Evolutionary conservation across 2,329 filamentous ascomycete species (phyloP), one percentile per base, ranked within the genome.

Genomic region (Xylaria sp.): DNA sequence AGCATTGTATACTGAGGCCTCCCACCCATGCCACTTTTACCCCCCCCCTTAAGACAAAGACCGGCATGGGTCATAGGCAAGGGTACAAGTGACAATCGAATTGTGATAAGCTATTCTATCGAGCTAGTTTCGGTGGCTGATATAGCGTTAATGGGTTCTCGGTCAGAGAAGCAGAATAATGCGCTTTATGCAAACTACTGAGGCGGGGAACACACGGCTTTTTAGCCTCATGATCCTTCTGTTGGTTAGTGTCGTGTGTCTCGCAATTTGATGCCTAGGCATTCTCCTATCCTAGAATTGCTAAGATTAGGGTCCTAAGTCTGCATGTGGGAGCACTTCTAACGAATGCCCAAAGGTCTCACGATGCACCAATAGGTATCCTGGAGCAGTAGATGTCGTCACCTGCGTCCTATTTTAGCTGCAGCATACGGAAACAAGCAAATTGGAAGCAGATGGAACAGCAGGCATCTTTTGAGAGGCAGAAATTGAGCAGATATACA

Each of bases 41-140:
- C 42, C 39, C 17, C 39, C 39, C 42, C 7, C 17, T n/a, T n/a
- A n/a, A 19, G 42, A 47, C 19, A 17, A 21, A 47, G 42, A 19
- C 42, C 42, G 6, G 42, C 17, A 47, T 47, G 42, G 39, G 42
- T 19, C 17, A 4, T 14, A 19, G 17, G n/a, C 42, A 47, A 47
- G 42, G 42, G 7, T 47, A 17, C 17, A 2, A 47, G n/a, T 9
- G 6, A 47, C 1, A 47, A 47, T 9, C 4, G 42, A 47, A 19
- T 5, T 47, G n/a, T 19, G 42, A 47, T 47, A 47, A 47, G 42
- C 42, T 17, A 9, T 4, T 19, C 14, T 19, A 47, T 47, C n/a
- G 42, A 47, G 42, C 42, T 47, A 47, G 42, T 47, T 19, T 47
- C n/a, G 8, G 42, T 47, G 42, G 42, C 42, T 47, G 42, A 47